phyloP scores from a whole-genome alignment of 305 asterid genomes.

The Fraxinus velutina region DNA sequence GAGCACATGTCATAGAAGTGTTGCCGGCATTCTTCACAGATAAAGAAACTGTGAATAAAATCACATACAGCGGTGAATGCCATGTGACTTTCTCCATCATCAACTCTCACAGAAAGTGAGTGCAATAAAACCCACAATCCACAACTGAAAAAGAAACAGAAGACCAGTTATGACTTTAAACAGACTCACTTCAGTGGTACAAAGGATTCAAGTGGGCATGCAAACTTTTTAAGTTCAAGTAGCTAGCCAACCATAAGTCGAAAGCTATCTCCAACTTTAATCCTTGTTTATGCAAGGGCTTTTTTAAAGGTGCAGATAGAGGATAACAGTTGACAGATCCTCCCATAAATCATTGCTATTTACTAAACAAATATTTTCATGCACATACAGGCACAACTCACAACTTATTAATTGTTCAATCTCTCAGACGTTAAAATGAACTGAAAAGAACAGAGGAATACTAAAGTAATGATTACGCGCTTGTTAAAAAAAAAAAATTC shows the following conservation, averaged over 20 bases:
- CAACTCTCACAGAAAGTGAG: conserved; percentile 72
- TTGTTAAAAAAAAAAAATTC: neutral
- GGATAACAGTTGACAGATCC: neutral
- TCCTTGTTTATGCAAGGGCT: neutral
- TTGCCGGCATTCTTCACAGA: conserved; percentile 80
- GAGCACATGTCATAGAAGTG: conserved; percentile 78
- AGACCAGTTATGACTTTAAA: conserved; percentile 13
- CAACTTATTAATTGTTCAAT: neutral
- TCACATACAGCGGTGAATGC: conserved; percentile 68
- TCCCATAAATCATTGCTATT: neutral
- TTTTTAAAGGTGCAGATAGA: neutral
- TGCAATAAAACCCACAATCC: conserved; percentile 85
- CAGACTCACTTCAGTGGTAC: neutral
- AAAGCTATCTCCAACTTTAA: conserved; percentile 18
- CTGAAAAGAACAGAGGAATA: neutral
- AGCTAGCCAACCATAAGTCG: neutral
- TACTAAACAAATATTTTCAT: neutral
- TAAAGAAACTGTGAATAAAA: conserved; percentile 63
- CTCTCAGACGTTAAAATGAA: neutral
- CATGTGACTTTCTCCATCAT: conserved; percentile 69
- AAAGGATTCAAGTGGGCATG: neutral
- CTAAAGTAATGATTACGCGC: neutral
- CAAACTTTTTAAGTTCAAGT: neutral
- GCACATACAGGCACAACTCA: neutral
- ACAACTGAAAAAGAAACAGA: conserved; percentile 51